These are phyloP conservation scores for Pisolithus thermaeus DNA, from an alignment of 1,284 basidiomycete species.

Conservation along the genomic window DNA sequence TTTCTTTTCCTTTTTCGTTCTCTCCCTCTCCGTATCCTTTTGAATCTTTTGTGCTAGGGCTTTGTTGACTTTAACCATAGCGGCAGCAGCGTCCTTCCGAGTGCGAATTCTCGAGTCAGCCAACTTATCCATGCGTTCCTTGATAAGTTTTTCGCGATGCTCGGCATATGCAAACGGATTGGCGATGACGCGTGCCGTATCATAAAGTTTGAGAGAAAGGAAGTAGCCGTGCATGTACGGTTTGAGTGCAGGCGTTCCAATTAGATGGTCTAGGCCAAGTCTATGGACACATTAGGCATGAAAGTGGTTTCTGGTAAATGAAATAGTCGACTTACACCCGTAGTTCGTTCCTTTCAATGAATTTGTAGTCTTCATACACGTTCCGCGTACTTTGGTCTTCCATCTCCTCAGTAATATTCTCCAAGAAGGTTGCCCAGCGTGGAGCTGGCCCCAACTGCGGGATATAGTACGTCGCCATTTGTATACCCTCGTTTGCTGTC, in stretches of 20 bases:
- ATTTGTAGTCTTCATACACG: conserved; percentile 96
- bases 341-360: conserved; percentile 86
- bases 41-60: conserved; percentile 83
- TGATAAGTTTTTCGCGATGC: conserved; percentile 83
- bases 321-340: conserved; percentile 53
- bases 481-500: conserved; percentile 89
- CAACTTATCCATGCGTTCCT: conserved; percentile 89
- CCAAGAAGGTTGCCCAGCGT: conserved; percentile 95
- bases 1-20: conserved; percentile 58
- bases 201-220: conserved; percentile 91
- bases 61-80: conserved; percentile 83
- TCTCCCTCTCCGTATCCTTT: conserved; percentile 67
- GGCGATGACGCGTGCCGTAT: conserved; percentile 90
- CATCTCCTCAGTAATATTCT: conserved; percentile 97
- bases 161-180: conserved; percentile 97
- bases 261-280: conserved; percentile 88
- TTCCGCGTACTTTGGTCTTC: conserved; percentile 78
- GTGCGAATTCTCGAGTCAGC: conserved; percentile 89
- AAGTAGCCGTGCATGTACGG: conserved; percentile 99
- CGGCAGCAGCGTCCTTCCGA: conserved; percentile 43
- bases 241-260: conserved; percentile 92
- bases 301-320: background rate
- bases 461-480: conserved; percentile 89
- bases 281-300: conserved; percentile 33
- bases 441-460: conserved; percentile 96